Evolutionary conservation across 768 basidiomycete genomes (phyloP).

Genomic region (Gyrodon lividus): DNA sequence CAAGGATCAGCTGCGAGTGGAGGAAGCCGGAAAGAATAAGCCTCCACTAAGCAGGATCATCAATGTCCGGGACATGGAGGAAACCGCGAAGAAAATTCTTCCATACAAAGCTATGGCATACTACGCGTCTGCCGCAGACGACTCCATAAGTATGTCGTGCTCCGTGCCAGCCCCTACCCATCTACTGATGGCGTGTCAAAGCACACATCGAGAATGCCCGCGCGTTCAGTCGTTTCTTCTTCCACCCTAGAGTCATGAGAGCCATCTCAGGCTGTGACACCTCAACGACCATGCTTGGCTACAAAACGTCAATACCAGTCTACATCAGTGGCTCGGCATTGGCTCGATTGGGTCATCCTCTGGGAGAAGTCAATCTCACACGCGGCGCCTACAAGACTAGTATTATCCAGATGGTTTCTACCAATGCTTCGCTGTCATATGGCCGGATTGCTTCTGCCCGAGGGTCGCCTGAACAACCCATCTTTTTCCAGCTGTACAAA

Average conservation of each 20-base stretch:
- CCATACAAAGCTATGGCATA: slow-evolving; percentile 77
- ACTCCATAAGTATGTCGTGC: slow-evolving; percentile 65
- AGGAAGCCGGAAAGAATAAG: slow-evolving; percentile 55
- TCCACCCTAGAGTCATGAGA: slow-evolving; percentile 79
- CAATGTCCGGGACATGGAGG: slow-evolving; percentile 80
- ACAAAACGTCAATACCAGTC: slow-evolving; percentile 69
- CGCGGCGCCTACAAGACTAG: slow-evolving; percentile 61
- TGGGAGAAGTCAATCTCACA: slow-evolving; percentile 85
- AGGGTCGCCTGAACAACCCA: slow-evolving; percentile 51
- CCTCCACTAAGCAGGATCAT: slow-evolving; percentile 71
- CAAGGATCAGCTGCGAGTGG: slow-evolving; percentile 68
- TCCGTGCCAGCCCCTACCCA: slow-evolving; percentile 13
- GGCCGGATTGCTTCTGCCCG: slow-evolving; percentile 58
- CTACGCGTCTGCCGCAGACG: slow-evolving; percentile 85
- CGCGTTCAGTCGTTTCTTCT: slow-evolving; percentile 86
- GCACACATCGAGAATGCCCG: slow-evolving; percentile 68
- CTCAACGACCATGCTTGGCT: slow-evolving; percentile 73
- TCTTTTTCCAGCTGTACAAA: slow-evolving; percentile 89
- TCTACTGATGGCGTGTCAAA: slow-evolving; percentile 27
- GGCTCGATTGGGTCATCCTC: slow-evolving; percentile 84
- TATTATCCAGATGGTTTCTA: slow-evolving; percentile 85
- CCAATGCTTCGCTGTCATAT: slow-evolving; percentile 70
- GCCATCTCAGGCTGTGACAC: slow-evolving; percentile 62
- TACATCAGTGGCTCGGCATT: slow-evolving; percentile 84
- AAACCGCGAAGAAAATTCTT: slow-evolving; percentile 69